Percentiles rank a stretch among this genome's conserved stretches.
These are phyloP conservation scores for Geum urbanum DNA, from an alignment of 306 rosid genomes.

Conservation along the genomic window DNA sequence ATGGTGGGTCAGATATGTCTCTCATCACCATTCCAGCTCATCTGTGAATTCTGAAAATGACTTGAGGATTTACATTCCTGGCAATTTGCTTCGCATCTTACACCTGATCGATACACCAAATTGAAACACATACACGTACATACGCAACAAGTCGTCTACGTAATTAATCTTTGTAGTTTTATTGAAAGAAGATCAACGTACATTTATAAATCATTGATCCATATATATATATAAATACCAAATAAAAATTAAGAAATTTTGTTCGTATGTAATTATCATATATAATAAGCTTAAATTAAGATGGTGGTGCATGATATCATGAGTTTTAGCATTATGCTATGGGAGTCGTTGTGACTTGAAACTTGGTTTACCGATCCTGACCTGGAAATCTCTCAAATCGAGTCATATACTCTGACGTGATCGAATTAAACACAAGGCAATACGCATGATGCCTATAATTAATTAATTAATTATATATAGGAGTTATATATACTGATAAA, in stretches of 20 bases:
- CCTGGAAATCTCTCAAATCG: conserved; percentile 9
- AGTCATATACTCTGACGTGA: conserved; percentile 7
- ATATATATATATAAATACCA: background rate
- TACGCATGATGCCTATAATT: background rate
- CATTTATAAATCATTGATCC: background rate
- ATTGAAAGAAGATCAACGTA: background rate
- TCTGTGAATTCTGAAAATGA: conserved; percentile 18
- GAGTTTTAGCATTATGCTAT: background rate
- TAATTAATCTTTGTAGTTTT: background rate
- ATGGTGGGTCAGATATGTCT: conserved; percentile 35
- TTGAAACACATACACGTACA: too few relatives aligned
- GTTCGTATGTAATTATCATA: conserved; percentile 3
- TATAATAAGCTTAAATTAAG: background rate
- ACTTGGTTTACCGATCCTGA: background rate
- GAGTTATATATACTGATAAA: background rate
- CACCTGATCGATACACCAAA: background rate
- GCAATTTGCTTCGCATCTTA: background rate
- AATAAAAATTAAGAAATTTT: background rate
- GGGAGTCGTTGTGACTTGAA: conserved; percentile 3
- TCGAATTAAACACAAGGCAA: background rate
- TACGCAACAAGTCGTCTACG: too few relatives aligned
- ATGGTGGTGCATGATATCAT: conserved; percentile 5
- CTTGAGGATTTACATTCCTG: conserved; percentile 21
- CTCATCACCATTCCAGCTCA: conserved; percentile 2
- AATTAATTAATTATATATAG: background rate